Evolutionary conservation across 2,329 filamentous ascomycete species (phyloP).

Genomic region (Chaetothyriales sp.): DNA sequence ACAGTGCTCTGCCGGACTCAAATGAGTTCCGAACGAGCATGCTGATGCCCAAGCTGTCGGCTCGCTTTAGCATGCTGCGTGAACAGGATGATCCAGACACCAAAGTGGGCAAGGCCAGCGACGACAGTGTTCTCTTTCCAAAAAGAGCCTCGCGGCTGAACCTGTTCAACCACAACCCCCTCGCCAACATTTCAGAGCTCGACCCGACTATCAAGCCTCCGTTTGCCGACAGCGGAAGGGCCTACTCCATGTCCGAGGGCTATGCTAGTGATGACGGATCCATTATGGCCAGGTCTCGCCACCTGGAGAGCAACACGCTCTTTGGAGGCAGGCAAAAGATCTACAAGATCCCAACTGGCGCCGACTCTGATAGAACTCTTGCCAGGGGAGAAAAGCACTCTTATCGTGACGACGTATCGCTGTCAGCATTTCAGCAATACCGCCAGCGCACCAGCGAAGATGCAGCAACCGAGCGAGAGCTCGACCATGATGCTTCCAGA

Average conservation of each 20-base stretch:
- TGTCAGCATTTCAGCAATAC: constrained; percentile 71
- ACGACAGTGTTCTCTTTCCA: constrained; percentile 79
- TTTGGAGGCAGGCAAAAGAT: constrained; percentile 95
- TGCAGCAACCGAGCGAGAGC: constrained; percentile 23
- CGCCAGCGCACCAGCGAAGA: constrained; percentile 39
- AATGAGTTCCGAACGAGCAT: constrained; percentile 93
- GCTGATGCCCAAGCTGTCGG: constrained; percentile 86
- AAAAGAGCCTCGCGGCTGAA: constrained; percentile 64
- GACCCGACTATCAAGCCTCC: constrained; percentile 45
- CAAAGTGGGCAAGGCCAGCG: constrained; percentile 81
- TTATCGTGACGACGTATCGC: constrained; percentile 74
- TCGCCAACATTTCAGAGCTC: constrained; percentile 81
- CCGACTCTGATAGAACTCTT: constrained; percentile 10
- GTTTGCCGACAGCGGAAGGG: constrained; percentile 42
- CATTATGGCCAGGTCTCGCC: constrained; percentile 72
- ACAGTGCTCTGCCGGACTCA: constrained; percentile 57
- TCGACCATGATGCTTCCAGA: constrained; percentile 26
- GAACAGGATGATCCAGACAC: constrained; percentile 87
- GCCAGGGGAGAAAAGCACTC: constrained; percentile 42
- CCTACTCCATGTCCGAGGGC: constrained; percentile 48
- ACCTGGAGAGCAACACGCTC: constrained; percentile 75
- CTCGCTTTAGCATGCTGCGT: constrained; percentile 88
- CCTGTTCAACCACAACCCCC: constrained; percentile 51
- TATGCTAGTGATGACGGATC: constrained; percentile 52
- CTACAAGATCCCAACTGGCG: constrained; percentile 58